Conservation (phyloP, 2,329 filamentous ascomycete species). For the Penicillium sp. region DNA sequence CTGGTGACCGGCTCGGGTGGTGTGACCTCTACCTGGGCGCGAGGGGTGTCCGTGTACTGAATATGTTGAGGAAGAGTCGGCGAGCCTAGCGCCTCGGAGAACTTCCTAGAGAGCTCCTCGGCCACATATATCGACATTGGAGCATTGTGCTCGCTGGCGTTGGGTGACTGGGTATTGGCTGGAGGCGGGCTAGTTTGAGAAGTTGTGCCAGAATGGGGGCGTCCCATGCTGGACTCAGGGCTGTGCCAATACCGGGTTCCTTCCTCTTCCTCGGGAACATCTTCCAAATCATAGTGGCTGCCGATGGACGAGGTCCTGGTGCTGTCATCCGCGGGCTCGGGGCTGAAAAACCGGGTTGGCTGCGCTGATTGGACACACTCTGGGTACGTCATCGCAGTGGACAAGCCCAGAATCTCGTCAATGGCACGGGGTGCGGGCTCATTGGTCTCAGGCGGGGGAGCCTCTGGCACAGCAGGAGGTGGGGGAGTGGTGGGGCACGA, state of each 20-base stretch:
- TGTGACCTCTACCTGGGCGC: conserved; percentile 18
- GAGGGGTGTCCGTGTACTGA: conserved; percentile 11
- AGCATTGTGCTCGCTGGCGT: conserved; percentile 20
- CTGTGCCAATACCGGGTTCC: conserved; percentile 33
- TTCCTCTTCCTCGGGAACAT: conserved; percentile 46
- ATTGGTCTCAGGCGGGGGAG: conserved; percentile 27
- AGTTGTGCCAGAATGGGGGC: conserved; percentile 18
- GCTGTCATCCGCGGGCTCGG: conserved; percentile 42
- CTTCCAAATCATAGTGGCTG: conserved; percentile 41
- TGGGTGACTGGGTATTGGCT: conserved; percentile 8
- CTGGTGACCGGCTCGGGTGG: conserved; percentile 15
- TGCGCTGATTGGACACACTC: conserved; percentile 32
- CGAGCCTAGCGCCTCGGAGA: conserved; percentile 48
- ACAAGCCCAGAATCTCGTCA: conserved; percentile 40
- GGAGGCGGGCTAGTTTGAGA: conserved; percentile 18
- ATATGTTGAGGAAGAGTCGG: conserved; percentile 35
- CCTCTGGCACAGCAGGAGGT: conserved; percentile 38
- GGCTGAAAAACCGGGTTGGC: conserved; percentile 40
- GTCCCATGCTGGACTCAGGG: conserved; percentile 23
- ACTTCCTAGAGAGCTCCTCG: conserved; percentile 38
- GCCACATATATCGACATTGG: conserved; percentile 34
- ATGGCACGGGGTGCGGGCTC: conserved; percentile 42
- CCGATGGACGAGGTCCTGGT: conserved; percentile 43
- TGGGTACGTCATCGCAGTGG: conserved; percentile 29
- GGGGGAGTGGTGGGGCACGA: conserved; percentile 42